Conservation (phyloP, 2,329 filamentous ascomycete genomes). For the Aspergillus tubingensis region DNA sequence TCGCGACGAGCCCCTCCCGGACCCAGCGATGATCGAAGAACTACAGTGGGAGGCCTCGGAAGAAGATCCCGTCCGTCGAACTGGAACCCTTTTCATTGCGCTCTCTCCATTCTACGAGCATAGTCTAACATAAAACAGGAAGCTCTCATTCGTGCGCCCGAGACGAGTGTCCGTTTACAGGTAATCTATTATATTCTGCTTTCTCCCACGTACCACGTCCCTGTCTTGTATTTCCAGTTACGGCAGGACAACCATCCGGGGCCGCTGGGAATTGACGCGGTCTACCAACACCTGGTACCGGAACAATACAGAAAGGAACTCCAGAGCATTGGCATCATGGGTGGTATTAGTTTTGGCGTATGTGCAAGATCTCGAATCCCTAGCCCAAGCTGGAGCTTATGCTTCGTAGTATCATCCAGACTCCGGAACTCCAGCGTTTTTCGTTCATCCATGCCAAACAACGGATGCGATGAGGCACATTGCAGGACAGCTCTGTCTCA, state of each 20-base stretch:
- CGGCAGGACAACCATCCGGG: slow-evolving; percentile 60
- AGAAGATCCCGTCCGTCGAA: slow-evolving; percentile 33
- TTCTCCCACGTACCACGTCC: slow-evolving; percentile 73
- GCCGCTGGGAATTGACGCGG: slow-evolving; percentile 63
- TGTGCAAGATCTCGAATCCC: slow-evolving; percentile 45
- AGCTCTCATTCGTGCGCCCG: slow-evolving; percentile 40
- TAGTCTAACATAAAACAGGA: slow-evolving; percentile 35
- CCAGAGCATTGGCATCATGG: slow-evolving; percentile 63
- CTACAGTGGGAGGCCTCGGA: slow-evolving; percentile 26
- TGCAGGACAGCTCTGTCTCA: slow-evolving; percentile 43
- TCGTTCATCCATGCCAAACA: slow-evolving; percentile 89
- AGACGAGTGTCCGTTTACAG: slow-evolving; percentile 43
- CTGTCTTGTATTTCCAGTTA: slow-evolving; percentile 74
- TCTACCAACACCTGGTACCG: slow-evolving; percentile 72
- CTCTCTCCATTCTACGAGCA: slow-evolving; percentile 2
- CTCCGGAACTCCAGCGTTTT: slow-evolving; percentile 76
- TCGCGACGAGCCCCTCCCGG: slow-evolving; percentile 7
- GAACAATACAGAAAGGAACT: slow-evolving; percentile 64
- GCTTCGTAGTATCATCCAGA: slow-evolving; percentile 74
- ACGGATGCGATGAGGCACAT: slow-evolving; percentile 75
- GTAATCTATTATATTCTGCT: slow-evolving; percentile 74
- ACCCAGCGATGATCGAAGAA: slow-evolving; percentile 18
- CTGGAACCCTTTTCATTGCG: slow-evolving; percentile 10
- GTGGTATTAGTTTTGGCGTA: slow-evolving; percentile 76
- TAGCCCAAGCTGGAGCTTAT: slow-evolving; percentile 38